Evolutionary conservation across 176 grass and related monocot species (phyloP).

Genomic region (Dactylis glomerata): DNA sequence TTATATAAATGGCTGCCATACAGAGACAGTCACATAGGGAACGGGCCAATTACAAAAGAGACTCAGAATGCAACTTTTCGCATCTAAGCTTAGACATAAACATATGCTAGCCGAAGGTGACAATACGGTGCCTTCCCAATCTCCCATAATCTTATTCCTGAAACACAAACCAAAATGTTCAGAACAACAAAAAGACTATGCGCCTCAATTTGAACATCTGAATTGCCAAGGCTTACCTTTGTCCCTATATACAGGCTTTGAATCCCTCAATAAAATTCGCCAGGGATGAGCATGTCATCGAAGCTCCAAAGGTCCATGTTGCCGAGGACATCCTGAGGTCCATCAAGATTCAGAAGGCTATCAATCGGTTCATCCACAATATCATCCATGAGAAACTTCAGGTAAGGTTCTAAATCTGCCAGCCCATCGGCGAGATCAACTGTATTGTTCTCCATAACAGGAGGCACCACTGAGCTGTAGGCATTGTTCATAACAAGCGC

Average conservation of each 20-base stretch:
- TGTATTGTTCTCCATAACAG: slow-evolving; percentile 28
- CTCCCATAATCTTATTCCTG: slow-evolving; percentile 44
- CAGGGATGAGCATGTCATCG: slow-evolving; percentile 48
- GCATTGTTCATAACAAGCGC: background rate
- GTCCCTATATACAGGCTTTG: slow-evolving; percentile 37
- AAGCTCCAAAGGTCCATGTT: slow-evolving; percentile 87
- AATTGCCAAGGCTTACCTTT: slow-evolving; percentile 14
- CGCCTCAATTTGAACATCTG: background rate
- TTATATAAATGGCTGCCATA: slow-evolving; percentile 38
- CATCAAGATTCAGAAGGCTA: slow-evolving; percentile 47
- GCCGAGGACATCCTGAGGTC: slow-evolving; percentile 40
- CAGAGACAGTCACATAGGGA: background rate
- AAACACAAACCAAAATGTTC: slow-evolving; percentile 2
- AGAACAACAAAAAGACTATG: background rate
- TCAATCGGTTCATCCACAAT: slow-evolving; percentile 46
- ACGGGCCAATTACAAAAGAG: slow-evolving; percentile 11
- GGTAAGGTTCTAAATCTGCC: slow-evolving; percentile 51
- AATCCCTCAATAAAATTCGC: slow-evolving; percentile 38
- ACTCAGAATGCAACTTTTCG: slow-evolving; percentile 40
- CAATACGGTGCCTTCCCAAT: slow-evolving; percentile 38
- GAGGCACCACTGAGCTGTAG: slow-evolving; percentile 10
- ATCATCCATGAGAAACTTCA: slow-evolving; percentile 56
- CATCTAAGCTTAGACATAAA: slow-evolving; percentile 37
- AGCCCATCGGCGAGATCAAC: slow-evolving; percentile 43
- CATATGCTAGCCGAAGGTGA: slow-evolving; percentile 36